Conservation (phyloP, 148 eudicot species). For the Cornus suecica region DNA sequence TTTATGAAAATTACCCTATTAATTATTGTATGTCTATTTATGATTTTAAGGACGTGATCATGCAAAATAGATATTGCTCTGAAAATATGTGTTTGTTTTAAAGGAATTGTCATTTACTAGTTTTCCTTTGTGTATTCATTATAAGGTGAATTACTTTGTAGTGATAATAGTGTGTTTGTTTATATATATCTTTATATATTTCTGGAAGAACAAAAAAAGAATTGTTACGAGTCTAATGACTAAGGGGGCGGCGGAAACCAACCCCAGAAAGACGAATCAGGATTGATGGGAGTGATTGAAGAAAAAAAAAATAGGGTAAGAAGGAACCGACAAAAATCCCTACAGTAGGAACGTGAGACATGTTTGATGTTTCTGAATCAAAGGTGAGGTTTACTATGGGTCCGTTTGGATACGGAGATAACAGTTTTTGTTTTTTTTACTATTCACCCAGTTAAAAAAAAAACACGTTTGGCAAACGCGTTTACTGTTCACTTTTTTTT, state of each 20-base stretch:
- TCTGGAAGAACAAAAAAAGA: neutral
- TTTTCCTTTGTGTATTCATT: neutral
- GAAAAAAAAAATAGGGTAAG: constrained; percentile 56
- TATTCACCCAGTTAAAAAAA: too few species aligned
- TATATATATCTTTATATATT: too few species aligned
- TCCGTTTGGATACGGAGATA: too few species aligned
- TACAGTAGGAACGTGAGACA: constrained; percentile 42
- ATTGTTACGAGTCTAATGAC: constrained; percentile 4
- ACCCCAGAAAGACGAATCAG: too few species aligned
- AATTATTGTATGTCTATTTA: neutral
- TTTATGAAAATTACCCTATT: too few species aligned
- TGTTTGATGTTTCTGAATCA: constrained; percentile 41
- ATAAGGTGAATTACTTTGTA: too few species aligned
- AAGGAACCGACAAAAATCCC: constrained; percentile 56
- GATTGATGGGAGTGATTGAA: too few species aligned
- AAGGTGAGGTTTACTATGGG: constrained; percentile 43
- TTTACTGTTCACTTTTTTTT: too few species aligned
- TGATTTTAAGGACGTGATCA: neutral
- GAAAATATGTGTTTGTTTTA: too few species aligned
- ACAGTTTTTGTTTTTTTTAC: too few species aligned
- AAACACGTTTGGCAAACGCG: too few species aligned
- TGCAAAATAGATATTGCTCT: neutral
- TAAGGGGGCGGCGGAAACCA: constrained; percentile 51
- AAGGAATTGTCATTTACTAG: neutral
- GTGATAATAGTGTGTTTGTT: neutral